Conservation (phyloP, 345 rosid genomes). For the Moricandia moricandioides region DNA sequence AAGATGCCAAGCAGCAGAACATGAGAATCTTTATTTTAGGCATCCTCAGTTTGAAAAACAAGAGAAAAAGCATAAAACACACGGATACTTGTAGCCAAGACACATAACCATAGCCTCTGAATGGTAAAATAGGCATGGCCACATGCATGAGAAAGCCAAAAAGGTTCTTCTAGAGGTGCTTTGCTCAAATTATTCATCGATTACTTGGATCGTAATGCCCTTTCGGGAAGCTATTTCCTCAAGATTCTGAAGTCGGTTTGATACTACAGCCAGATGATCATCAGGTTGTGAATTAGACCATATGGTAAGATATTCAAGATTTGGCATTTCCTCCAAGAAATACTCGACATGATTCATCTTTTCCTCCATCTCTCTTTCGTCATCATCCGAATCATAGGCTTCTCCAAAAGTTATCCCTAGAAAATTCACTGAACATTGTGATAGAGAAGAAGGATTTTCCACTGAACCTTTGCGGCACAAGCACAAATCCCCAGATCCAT, state of each 20-base stretch:
- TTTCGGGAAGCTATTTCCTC: conserved; percentile 13
- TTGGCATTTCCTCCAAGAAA: conserved; percentile 14
- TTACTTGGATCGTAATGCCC: conserved; percentile 12
- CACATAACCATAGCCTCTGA: conserved; percentile 41
- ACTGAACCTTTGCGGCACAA: not conserved
- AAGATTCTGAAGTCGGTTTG: conserved; percentile 3
- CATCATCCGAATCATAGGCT: not conserved
- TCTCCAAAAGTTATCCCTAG: not conserved
- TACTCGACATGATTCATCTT: not conserved
- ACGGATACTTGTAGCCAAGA: too few relatives aligned
- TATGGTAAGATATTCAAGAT: conserved; percentile 19
- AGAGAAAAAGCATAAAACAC: too few relatives aligned
- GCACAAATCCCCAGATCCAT: not conserved
- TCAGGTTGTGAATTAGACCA: not conserved
- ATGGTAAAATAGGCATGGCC: not conserved
- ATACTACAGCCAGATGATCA: not conserved
- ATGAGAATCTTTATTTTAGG: too few relatives aligned
- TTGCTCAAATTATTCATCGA: not conserved
- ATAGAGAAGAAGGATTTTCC: not conserved
- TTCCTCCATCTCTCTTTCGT: not conserved
- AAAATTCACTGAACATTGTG: not conserved
- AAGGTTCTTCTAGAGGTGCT: not conserved
- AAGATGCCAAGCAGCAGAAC: too few relatives aligned
- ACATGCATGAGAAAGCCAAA: not conserved
- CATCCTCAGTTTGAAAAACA: too few relatives aligned